These are phyloP conservation scores for Casuarina glauca DNA, from an alignment of 306 rosid species.

Conservation along the genomic window DNA sequence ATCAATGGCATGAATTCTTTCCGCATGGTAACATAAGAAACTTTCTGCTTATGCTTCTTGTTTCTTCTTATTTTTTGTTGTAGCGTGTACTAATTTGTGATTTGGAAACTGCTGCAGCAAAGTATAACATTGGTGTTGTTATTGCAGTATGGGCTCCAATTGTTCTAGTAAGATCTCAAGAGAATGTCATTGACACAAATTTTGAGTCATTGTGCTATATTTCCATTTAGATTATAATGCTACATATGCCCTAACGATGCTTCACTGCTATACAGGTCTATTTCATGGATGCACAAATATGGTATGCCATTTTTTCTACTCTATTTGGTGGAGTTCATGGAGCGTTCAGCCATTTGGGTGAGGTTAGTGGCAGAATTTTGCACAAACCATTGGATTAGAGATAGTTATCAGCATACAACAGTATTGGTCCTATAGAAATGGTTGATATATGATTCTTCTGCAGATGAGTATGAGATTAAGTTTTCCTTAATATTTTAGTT, in stretches of 20 bases:
- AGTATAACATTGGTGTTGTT: conserved; percentile 57
- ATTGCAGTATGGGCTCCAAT: conserved; percentile 96
- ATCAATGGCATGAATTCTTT: conserved; percentile 97
- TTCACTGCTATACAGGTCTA: conserved; percentile 66
- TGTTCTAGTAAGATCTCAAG: conserved; percentile 59
- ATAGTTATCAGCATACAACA: background rate
- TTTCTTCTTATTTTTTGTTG: conserved; percentile 17
- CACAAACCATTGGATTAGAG: background rate
- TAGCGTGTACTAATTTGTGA: conserved; percentile 30
- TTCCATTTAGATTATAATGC: conserved; percentile 9
- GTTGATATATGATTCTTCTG: no score
- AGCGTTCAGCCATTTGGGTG: conserved; percentile 98
- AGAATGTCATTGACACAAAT: conserved; percentile 20
- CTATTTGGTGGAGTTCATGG: conserved; percentile 88
- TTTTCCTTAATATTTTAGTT: background rate
- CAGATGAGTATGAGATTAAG: background rate
- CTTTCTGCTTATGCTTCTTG: conserved; percentile 19
- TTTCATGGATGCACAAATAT: conserved; percentile 96
- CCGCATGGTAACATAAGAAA: conserved; percentile 62
- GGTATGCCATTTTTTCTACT: conserved; percentile 96
- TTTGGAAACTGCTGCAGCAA: conserved; percentile 46
- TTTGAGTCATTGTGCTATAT: conserved; percentile 19
- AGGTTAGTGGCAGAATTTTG: conserved; percentile 56
- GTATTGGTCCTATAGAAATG: background rate
- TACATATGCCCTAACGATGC: conserved; percentile 22